phyloP scores from a whole-genome alignment of 2,329 filamentous ascomycete species.

The Fusarium albidum region DNA sequence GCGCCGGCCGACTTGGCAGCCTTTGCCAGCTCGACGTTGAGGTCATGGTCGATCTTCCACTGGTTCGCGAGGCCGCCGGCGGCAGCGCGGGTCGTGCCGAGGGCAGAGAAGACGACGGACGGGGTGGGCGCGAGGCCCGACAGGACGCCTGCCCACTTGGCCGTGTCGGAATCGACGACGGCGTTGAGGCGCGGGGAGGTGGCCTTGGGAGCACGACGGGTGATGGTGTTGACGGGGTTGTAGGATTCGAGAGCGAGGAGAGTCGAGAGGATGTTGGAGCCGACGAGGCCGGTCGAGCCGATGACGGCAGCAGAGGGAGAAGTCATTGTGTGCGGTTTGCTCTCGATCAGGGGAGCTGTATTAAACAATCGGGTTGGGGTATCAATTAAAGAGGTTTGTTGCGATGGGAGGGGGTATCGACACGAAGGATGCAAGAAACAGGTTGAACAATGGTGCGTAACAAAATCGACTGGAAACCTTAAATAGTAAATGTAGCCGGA shows the following conservation, averaged over 20 bases:
- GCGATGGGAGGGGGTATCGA: conserved; percentile 13
- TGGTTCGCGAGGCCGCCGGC: conserved; percentile 83
- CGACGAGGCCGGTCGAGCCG: conserved; percentile 74
- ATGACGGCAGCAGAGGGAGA: conserved; percentile 59
- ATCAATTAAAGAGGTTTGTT: not conserved
- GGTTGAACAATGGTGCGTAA: too few relatives aligned
- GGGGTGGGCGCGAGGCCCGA: conserved; percentile 63
- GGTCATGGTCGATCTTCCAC: conserved; percentile 86
- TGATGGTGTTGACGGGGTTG: conserved; percentile 68
- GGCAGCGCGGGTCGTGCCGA: conserved; percentile 80
- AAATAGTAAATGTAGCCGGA: too few relatives aligned
- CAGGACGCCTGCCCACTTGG: conserved; percentile 72
- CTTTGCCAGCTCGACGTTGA: conserved; percentile 81
- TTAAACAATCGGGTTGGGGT: not conserved
- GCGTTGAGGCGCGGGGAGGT: conserved; percentile 66
- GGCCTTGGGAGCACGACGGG: conserved; percentile 69
- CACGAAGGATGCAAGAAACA: not conserved
- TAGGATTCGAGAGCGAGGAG: conserved; percentile 64
- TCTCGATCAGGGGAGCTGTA: not conserved
- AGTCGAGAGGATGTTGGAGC: conserved; percentile 76
- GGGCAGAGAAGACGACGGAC: conserved; percentile 74
- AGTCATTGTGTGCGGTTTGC: conserved; percentile 36
- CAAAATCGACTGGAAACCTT: too few relatives aligned
- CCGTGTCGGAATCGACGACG: conserved; percentile 71
- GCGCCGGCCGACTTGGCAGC: conserved; percentile 77